phyloP scores from a whole-genome alignment of 805 yeast species.

The Wickerhamomyces xylosicus region DNA sequence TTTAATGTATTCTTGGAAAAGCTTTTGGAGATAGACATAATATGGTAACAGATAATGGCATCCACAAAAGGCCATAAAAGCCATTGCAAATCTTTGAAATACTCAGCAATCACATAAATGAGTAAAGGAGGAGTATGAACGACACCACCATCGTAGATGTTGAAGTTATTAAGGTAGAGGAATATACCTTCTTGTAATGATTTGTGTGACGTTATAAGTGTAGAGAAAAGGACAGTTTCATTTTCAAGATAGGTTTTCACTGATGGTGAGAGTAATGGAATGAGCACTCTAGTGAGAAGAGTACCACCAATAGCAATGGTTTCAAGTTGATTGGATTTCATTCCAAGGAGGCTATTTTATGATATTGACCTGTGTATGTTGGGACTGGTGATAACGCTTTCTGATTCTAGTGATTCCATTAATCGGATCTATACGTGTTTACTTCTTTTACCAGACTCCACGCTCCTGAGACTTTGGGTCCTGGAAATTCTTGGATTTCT shows the following conservation, averaged over 20 bases:
- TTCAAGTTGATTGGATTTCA: background rate
- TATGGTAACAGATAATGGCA: constrained; percentile 39
- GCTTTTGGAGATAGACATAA: constrained; percentile 38
- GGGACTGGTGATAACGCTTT: too few relatives aligned
- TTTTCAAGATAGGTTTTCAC: constrained; percentile 11
- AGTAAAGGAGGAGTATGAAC: constrained; percentile 80
- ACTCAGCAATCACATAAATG: constrained; percentile 34
- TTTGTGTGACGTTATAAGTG: constrained; percentile 65
- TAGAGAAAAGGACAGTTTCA: constrained; percentile 48
- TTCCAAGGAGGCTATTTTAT: too few relatives aligned
- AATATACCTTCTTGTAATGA: constrained; percentile 59
- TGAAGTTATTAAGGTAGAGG: constrained; percentile 41
- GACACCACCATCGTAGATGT: constrained; percentile 77
- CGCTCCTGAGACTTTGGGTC: too few relatives aligned
- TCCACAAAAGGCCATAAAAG: constrained; percentile 52
- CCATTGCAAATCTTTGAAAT: constrained; percentile 13
- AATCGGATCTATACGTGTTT: too few relatives aligned
- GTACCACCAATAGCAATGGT: constrained; percentile 1
- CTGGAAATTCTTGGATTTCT: too few relatives aligned
- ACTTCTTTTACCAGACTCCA: too few relatives aligned
- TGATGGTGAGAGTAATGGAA: constrained; percentile 10
- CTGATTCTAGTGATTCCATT: too few relatives aligned
- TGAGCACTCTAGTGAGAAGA: constrained; percentile 10
- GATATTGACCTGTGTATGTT: too few relatives aligned
- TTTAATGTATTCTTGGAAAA: constrained; percentile 9